These are phyloP conservation scores for Alternaria sp. DNA, from an alignment of 2,329 filamentous ascomycete species.

Conservation along the genomic window DNA sequence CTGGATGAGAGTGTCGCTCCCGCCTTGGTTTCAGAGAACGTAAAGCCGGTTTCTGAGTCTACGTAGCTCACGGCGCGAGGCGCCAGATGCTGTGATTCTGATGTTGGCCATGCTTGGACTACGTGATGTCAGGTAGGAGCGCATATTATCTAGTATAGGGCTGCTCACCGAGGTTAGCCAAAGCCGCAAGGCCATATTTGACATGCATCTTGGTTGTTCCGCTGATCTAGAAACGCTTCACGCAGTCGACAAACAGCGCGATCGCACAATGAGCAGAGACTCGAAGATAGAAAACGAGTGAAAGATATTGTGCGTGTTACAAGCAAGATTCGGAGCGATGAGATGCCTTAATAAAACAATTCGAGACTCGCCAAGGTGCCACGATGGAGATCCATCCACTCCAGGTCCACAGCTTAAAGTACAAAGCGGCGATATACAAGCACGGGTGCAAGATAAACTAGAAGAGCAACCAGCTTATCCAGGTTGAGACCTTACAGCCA, in stretches of 20 bases:
- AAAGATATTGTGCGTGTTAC: conserved; percentile 17
- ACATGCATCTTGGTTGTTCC: conserved; percentile 34
- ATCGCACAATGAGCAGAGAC: not conserved
- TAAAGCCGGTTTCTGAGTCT: conserved; percentile 47
- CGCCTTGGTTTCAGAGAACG: conserved; percentile 45
- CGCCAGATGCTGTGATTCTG: conserved; percentile 6
- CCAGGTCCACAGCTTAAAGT: conserved; percentile 32
- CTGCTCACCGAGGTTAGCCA: conserved; percentile 34
- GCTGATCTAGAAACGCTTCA: not conserved
- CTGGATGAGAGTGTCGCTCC: conserved; percentile 37
- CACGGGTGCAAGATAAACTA: conserved; percentile 38
- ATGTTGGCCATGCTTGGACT: conserved; percentile 32
- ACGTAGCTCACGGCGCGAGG: conserved; percentile 29
- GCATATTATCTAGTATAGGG: not conserved
- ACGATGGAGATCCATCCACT: conserved; percentile 29
- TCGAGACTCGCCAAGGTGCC: conserved; percentile 37
- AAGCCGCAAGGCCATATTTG: conserved; percentile 25
- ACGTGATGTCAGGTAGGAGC: not conserved
- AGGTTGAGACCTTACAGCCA: conserved; percentile 19
- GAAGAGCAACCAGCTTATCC: conserved; percentile 29
- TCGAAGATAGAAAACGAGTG: too few relatives aligned
- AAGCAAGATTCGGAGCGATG: conserved; percentile 25
- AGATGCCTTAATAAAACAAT: conserved; percentile 36
- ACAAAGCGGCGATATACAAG: conserved; percentile 37
- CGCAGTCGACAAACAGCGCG: not conserved